A percentile compares a stretch with the other conserved stretches of the same genome.
These are phyloP conservation scores for Dothistroma pini DNA, from an alignment of 2,329 filamentous ascomycete genomes.

Conservation along the genomic window DNA sequence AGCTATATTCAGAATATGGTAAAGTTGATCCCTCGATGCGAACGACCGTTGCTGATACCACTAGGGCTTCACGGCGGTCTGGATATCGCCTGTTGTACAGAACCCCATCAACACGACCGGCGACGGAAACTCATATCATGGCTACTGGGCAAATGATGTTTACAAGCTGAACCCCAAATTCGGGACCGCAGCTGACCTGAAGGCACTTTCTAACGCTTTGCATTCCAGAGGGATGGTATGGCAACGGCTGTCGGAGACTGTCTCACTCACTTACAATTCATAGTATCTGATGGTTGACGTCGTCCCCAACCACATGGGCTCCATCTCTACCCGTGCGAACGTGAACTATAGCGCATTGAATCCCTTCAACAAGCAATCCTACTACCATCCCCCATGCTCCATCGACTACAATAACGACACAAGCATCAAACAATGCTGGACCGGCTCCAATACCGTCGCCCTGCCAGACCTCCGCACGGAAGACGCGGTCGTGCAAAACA, in stretches of 20 bases:
- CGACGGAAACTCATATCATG: conserved; percentile 41
- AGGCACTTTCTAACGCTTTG: conserved; percentile 42
- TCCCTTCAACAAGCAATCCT: conserved; percentile 41
- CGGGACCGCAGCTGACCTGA: conserved; percentile 44
- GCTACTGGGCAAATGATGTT: conserved; percentile 45
- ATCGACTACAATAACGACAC: conserved; percentile 52
- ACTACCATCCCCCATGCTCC: conserved; percentile 51
- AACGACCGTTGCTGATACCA: not conserved
- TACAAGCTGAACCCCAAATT: conserved; percentile 47
- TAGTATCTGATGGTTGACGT: conserved; percentile 46
- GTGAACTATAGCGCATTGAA: conserved; percentile 36
- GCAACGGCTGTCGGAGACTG: not conserved
- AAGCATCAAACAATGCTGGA: conserved; percentile 46
- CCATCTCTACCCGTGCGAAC: conserved; percentile 26
- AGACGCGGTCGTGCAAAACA: conserved; percentile 44
- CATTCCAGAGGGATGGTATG: conserved; percentile 44
- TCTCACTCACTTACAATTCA: not conserved
- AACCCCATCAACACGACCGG: conserved; percentile 37
- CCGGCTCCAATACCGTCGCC: conserved; percentile 49
- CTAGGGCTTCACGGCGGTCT: conserved; percentile 41
- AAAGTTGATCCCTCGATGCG: not conserved
- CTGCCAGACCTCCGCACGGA: conserved; percentile 61
- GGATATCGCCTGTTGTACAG: conserved; percentile 42
- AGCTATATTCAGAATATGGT: conserved; percentile 49
- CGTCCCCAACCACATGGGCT: conserved; percentile 45